Evolutionary conservation across 2,329 filamentous ascomycete species (phyloP), one percentile per base, ranked within the genome.

Genomic region (Diaporthe amygdali): DNA sequence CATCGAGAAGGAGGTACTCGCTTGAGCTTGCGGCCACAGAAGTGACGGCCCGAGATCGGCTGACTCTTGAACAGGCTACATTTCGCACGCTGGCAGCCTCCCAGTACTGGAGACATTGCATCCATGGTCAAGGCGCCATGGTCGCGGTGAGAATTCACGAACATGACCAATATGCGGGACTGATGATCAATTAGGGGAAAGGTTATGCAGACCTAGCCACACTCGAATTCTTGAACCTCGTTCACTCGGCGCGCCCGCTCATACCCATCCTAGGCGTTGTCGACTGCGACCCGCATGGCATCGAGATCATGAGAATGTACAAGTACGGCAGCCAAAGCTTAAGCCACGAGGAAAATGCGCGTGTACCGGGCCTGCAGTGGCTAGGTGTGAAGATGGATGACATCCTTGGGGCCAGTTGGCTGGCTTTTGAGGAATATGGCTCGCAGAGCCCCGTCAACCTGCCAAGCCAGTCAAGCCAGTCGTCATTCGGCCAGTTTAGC

Each of bases 131-230:
- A n/a, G 92, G 93, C 0, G 81, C 94, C n/a, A 78, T 94, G 0
- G 76, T 95, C 27, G 95, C 93, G 4, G 92, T 92, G 82, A 44
- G 81, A 32, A 32, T 14, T 8, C 32, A 9, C 47, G 25, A 12
- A 72, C 51, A 32, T 20, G n/a, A 22, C 1, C 9, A 6, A 37
- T 2, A 2, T 20, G 5, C 17, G 27, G 10, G 8, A 46, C 27
- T 73, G 14, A 55, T 54, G 4, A 25, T 20, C 7, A 27, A 41
- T 5, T 67, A 94, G 92, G 94, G 90, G 0, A 96, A 95, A 84
- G 94, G 94, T 2, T 96, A 94, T 76, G 93, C 94, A 0, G 94
- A 96, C 75, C 82, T 96, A 59, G 86, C 88, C 1, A 94, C 93
- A 0, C 85, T 92, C 9, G 85, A 86, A 20, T 91, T 96, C 67